phyloP scores from a whole-genome alignment of 352 stramenopile genomes.

The Globisporangium rhizosaccharum region DNA sequence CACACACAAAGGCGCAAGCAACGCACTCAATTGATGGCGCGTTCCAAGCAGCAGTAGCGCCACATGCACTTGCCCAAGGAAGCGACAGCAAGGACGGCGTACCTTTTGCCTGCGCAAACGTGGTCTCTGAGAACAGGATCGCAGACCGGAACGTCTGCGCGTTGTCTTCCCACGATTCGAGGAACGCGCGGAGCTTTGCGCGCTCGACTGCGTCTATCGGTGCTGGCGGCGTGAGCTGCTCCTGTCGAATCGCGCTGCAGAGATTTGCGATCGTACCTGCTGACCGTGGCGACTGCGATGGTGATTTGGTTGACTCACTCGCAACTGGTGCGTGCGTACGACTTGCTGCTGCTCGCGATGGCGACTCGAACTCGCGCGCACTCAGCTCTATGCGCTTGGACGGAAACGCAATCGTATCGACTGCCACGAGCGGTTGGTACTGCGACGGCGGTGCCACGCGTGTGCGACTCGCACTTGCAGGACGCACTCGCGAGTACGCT shows the following conservation, averaged over 20 bases:
- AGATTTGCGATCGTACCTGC: conserved; percentile 1
- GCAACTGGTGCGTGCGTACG: neutral
- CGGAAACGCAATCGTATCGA: conserved; percentile 7
- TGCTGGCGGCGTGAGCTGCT: neutral
- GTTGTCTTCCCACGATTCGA: conserved; percentile 46
- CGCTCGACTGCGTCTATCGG: conserved; percentile 16
- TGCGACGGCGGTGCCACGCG: neutral
- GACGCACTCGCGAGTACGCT: neutral
- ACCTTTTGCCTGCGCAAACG: conserved; percentile 58
- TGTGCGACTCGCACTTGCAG: conserved; percentile 12
- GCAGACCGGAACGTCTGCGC: conserved; percentile 47
- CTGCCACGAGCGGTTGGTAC: neutral
- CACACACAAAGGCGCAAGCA: no score
- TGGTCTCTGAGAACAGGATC: conserved; percentile 54
- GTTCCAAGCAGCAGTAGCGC: no score
- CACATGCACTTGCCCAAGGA: neutral
- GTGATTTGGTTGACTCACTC: neutral
- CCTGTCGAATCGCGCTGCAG: conserved; percentile 4
- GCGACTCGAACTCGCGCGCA: neutral
- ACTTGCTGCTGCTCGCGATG: neutral
- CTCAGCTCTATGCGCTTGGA: neutral
- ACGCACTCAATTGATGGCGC: no score
- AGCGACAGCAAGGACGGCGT: neutral
- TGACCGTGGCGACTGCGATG: neutral
- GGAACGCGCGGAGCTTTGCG: conserved; percentile 42